A percentile compares a stretch with the other conserved stretches of the same genome.
These are phyloP conservation scores for Zoysia pacifica DNA, from an alignment of 176 grass and related monocot species.

Conservation along the genomic window DNA sequence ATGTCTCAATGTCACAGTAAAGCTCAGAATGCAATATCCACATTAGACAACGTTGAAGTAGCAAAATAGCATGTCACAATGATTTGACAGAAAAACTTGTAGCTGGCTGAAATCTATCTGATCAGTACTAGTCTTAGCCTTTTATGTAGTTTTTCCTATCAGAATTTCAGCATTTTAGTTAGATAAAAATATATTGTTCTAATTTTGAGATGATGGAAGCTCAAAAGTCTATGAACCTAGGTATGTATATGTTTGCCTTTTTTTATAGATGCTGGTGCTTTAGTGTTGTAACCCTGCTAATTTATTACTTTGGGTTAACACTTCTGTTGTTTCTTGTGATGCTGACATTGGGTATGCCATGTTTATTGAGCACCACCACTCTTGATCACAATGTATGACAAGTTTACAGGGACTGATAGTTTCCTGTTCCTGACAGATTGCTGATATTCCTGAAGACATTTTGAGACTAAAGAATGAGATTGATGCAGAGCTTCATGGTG, in stretches of 20 bases:
- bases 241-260: neutral
- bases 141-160: neutral
- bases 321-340: neutral
- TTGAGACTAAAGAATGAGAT: constrained; percentile 90
- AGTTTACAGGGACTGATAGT: constrained; percentile 17
- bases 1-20: neutral
- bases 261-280: neutral
- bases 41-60: constrained; percentile 3
- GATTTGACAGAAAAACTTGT: neutral
- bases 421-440: constrained; percentile 53
- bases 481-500: constrained; percentile 78
- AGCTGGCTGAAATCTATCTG: neutral
- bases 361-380: neutral
- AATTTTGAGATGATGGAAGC: neutral
- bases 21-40: constrained; percentile 10
- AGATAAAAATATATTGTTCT: neutral
- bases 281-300: neutral
- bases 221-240: constrained; percentile 10
- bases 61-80: neutral
- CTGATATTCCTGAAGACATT: constrained; percentile 71
- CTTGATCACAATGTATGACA: neutral
- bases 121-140: neutral
- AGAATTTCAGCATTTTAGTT: neutral
- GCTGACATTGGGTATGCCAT: neutral
- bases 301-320: neutral